Evolutionary conservation across 2,329 filamentous ascomycete species (phyloP), one percentile per base, ranked within the genome.

Genomic region (Aspergillus quadricinctus): DNA sequence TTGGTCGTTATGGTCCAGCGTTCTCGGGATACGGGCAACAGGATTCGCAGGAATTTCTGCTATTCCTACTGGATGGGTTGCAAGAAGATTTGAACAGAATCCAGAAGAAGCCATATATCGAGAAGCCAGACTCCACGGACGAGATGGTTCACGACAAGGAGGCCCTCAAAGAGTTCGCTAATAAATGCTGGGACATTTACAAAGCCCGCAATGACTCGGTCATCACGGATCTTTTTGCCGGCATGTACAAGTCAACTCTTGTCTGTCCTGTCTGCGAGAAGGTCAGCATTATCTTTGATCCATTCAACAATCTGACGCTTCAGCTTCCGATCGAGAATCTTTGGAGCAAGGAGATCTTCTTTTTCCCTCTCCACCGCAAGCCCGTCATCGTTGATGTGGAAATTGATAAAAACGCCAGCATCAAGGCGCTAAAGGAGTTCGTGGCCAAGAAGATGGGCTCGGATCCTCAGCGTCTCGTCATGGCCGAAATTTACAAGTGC

Each of bases 271-370:
- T 83, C 7, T 99, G 94, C 72, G 83, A 88, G 64, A 99, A 97
- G 77, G 89, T 97, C 74, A 97, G 92, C 82, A 96, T 99, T 66
- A 97, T 94, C 0, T 99, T 99, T 69, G 94, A 99, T 71, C 94
- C 94, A 0, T 99, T 96, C 80, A 97, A 92, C 73, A 94, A 95
- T 62, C 77, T 99, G 57, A 97, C 94, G 0, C 78, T 99, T 25
- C 94, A 95, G 56, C 78, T 99, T 35, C 94, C 94, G 0, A 85
- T 96, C 54, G 88, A 94, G 71, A 92, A 88, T 61, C 82, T 90
- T 48, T 96, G 91, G 88, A 81, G 79, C 57, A 88, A 88, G 61
- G 80, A 82, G 1, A 78, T 97, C 63, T 87, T 84, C 54, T 97
- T 89, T 70, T 88, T 90, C 58, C 92, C 92, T 2, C 77, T 94